Base-by-base conservation (phyloP, 1,284 basidiomycete species). In the Abortiporus biennis region DNA sequence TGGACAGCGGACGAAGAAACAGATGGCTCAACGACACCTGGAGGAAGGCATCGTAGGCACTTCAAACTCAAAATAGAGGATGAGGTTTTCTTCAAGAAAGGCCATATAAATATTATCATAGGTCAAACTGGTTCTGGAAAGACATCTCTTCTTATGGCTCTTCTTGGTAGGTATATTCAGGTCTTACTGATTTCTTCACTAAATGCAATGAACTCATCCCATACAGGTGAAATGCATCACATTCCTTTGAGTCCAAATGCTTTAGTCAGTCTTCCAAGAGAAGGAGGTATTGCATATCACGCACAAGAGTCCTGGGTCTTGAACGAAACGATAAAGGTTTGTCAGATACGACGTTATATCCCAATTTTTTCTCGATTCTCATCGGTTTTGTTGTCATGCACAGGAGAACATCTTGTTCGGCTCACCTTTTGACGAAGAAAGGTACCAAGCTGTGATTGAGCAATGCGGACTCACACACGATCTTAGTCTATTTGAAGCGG, bases 281-380 rank as follows among this genome's bases (percentile, higher is more conserved):
- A 64, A 1, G 71, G 72, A 11, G 82, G 83, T 3, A 72, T 88
- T 6, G 77, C 80, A 0, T 87, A 82, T 59, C 79, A 80, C 4
- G 76, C 82, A 1, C 85, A 89, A 55, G 81, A 86, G 53, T 76
- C 80, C 2, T 89, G 85, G 84, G 76, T 81, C 5, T 66, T 72
- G 44, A 80, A 77, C 47, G 68, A 66, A 38, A 71, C 67, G 0
- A 67, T 71, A 36, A 60, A 61, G 46, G 67, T 65, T 33, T 40
- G 52, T 19, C 2, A 12, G 3, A 35, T 39, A 9, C 36, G 2
- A 19, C 20, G n/a, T 12, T 11, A 16, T 3, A 9, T 23, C 11
- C 11, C n/a, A 16, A 22, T 4, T 2, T n/a, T n/a, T 44, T 21
- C 25, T n/a, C 8, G 12, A 12, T 30, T 41, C 22, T 5, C 16